A percentile compares a stretch with the other conserved stretches of the same genome.
Conservation (phyloP, 1,284 basidiomycete genomes). For the Ceraceosorus guamensis region DNA sequence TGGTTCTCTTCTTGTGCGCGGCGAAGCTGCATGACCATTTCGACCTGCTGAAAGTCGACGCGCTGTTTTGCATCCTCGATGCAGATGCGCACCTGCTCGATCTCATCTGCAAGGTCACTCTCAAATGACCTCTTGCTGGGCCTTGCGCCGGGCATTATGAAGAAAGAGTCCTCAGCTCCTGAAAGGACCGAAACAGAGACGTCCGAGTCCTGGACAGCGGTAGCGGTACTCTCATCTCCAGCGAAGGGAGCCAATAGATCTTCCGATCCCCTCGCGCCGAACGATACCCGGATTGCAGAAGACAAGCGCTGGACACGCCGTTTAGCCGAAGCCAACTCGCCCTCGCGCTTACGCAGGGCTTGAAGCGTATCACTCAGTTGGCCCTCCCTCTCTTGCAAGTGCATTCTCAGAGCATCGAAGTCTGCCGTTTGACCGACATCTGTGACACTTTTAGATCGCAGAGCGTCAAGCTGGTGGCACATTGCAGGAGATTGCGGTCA, state of each 20-base stretch:
- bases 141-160: background rate
- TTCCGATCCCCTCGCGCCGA: too few relatives aligned
- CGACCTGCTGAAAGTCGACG: constrained; percentile 8
- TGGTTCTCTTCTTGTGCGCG: background rate
- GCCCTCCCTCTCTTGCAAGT: too few relatives aligned
- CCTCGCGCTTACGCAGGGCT: background rate
- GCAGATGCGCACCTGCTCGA: constrained; percentile 6
- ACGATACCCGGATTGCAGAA: too few relatives aligned
- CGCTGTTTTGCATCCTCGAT: constrained; percentile 5
- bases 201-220: too few relatives aligned
- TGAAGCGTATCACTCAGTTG: background rate
- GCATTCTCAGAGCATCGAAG: too few relatives aligned
- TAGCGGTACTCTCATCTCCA: too few relatives aligned
- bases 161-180: background rate
- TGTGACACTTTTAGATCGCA: too few relatives aligned
- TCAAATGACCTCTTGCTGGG: constrained; percentile 5
- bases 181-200: background rate
- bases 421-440: too few relatives aligned
- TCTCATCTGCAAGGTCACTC: constrained; percentile 10
- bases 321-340: background rate
- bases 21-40: background rate
- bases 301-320: background rate
- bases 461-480: too few relatives aligned
- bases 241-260: too few relatives aligned
- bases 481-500: too few relatives aligned